phyloP scores from a whole-genome alignment of 768 basidiomycete species.

The Lentinula detonsa region DNA sequence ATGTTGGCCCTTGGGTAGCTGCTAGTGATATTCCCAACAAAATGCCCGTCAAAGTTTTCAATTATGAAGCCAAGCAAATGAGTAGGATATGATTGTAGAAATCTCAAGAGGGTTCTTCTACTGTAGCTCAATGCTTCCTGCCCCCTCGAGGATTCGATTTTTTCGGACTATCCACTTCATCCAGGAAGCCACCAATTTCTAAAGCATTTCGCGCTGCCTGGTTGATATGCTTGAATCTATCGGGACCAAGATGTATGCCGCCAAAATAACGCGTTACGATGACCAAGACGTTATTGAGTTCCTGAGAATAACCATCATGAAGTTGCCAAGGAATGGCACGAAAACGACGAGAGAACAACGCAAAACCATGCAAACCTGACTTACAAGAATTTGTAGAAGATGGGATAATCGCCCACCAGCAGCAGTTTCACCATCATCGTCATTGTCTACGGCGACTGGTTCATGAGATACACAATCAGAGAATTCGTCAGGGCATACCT shows the following conservation, averaged over 20 bases:
- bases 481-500: constrained; percentile 36
- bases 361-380: constrained; percentile 13
- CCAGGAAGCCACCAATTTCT: constrained; percentile 82
- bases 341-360: not conserved
- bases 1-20: no score
- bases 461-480: not conserved
- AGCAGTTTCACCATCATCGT: constrained; percentile 91
- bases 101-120: no score
- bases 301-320: constrained; percentile 34
- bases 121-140: not conserved
- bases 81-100: no score
- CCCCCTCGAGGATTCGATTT: constrained; percentile 5
- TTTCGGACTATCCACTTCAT: constrained; percentile 26
- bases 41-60: no score
- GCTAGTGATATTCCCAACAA: no score
- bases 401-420: constrained; percentile 90
- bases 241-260: constrained; percentile 85
- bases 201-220: constrained; percentile 91
- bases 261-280: constrained; percentile 94
- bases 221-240: constrained; percentile 90
- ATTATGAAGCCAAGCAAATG: no score
- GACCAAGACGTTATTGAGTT: constrained; percentile 79
- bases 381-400: constrained; percentile 79
- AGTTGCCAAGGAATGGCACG: not conserved
- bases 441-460: constrained; percentile 60